Base-by-base conservation (phyloP, 2,329 filamentous ascomycete genomes). In the Venturia pyrina region DNA sequence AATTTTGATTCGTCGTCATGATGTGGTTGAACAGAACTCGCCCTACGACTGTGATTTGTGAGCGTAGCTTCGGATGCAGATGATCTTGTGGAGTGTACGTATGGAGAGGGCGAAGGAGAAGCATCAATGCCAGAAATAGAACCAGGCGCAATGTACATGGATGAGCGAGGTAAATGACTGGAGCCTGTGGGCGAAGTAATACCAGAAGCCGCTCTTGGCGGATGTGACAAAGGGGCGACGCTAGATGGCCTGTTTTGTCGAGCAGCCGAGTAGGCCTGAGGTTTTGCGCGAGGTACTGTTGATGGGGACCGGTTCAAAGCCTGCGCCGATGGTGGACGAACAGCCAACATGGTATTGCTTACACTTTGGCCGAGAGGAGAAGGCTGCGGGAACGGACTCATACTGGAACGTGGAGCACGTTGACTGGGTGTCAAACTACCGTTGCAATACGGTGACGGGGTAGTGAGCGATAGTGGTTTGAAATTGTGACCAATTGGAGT, bases 401-500 rank as follows among this genome's bases (percentile, higher is more conserved):
- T 19, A 10, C 44, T 34, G 6, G 57, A 46, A 32, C 56, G 64
- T 13, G 64, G 41, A 40, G 63, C 19, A 21, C 53, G 53, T n/a
- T 59, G 53, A 13, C 11, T 6, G 37, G 40, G 48, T 17, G 63
- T 40, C 43, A 53, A 40, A 24, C 21, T 46, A n/a, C 46, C 63
- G 15, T 71, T 76, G 32, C 70, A 68, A 63, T 75, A 71, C 0
- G 73, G 72, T 17, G 75, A 75, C 19, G 75, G 75, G 1, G 73
- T 74, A 1, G 75, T 76, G 60, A 72, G 65, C 13, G 71, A 69
- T 34, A 74, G 53, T 2, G 76, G 75, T 67, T 76, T 77, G 70
- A 73, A 74, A 65, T 76, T 72, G 67, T 78, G 76, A 2, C 76
- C 76, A 28, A 77, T 71, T 24, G 73, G 65, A 2, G 75, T 77